phyloP scores from a whole-genome alignment of 345 rosid genomes.

The Excoecaria agallocha region DNA sequence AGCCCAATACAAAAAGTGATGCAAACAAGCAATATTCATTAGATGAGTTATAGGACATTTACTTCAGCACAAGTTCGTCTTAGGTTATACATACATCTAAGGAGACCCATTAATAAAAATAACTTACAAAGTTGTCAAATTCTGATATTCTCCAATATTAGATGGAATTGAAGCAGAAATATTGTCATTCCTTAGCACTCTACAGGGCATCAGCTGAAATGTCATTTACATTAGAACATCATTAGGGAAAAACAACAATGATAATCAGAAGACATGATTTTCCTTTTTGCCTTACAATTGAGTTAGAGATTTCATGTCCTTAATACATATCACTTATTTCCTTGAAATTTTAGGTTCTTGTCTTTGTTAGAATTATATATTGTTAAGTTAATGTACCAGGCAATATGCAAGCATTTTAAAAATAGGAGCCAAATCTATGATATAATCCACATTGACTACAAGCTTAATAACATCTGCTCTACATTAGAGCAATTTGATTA shows the following conservation, averaged over 20 bases:
- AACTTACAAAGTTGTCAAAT: constrained; percentile 56
- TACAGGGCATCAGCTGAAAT: constrained; percentile 24
- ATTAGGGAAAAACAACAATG: neutral
- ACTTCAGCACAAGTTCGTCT: neutral
- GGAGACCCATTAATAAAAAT: neutral
- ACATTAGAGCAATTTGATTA: constrained; percentile 34
- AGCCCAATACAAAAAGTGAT: neutral
- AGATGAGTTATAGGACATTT: neutral
- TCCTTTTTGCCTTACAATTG: constrained; percentile 39
- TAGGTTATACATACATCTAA: neutral
- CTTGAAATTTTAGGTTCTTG: constrained; percentile 32
- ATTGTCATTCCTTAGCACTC: constrained; percentile 54
- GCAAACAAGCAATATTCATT: neutral
- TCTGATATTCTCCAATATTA: constrained; percentile 45
- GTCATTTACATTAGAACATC: neutral
- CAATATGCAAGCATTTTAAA: constrained; percentile 40
- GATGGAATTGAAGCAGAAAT: constrained; percentile 58
- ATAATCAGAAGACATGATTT: constrained; percentile 5
- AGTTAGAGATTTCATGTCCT: constrained; percentile 43
- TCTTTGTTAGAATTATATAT: neutral
- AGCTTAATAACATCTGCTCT: constrained; percentile 45
- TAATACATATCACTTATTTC: constrained; percentile 58
- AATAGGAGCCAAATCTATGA: constrained; percentile 44
- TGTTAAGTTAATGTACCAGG: too few species aligned
- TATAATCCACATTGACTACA: constrained; percentile 38